Evolutionary conservation across 805 yeast genomes (phyloP), one percentile per base, ranked within the genome.

Genomic region (Saccharomycopsis vini): DNA sequence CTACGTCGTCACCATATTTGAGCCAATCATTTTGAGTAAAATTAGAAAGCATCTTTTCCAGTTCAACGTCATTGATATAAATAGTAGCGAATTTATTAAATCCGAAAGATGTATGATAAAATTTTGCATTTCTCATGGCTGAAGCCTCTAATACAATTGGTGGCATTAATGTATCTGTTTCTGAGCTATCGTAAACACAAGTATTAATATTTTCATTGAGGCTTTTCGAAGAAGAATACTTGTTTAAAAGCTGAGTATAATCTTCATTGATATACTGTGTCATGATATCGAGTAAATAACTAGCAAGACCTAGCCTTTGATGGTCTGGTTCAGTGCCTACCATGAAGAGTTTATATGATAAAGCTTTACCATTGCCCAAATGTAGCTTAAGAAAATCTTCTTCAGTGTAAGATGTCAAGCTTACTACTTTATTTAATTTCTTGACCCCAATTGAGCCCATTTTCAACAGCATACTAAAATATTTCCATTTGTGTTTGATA

Each of bases 111-210:
- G n/a, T 18, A 5, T 22, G 13, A 32, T 46, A 46, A 26, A 38
- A 46, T 3, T 16, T 9, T 2, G 23, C 15, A 26, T 36, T 43
- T 19, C 15, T 21, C 20, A 16, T 16, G 6, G 36, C 35, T 2
- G 46, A 23, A 12, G 50, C 42, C 20, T 42, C 46, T 4, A 43
- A 36, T 12, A 46, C 42, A 10, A 46, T 39, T 5, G 38, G 38
- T 2, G 50, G 50, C 9, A 5, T 19, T 7, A 18, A 15, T 13
- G 15, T 28, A 32, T 42, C 34, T 12, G 26, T 15, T 21, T 29
- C 18, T 10, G 21, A 16, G 5, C 7, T 15, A 5, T 39, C 34
- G 22, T 46, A 46, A 24, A 34, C 41, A 31, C 50, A 46, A 36
- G 42, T 33, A 12, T 15, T 36, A 2, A 45, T 30, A 7, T 31